phyloP scores from a whole-genome alignment of 352 stramenopile species.

The Phytophthora lateralis region DNA sequence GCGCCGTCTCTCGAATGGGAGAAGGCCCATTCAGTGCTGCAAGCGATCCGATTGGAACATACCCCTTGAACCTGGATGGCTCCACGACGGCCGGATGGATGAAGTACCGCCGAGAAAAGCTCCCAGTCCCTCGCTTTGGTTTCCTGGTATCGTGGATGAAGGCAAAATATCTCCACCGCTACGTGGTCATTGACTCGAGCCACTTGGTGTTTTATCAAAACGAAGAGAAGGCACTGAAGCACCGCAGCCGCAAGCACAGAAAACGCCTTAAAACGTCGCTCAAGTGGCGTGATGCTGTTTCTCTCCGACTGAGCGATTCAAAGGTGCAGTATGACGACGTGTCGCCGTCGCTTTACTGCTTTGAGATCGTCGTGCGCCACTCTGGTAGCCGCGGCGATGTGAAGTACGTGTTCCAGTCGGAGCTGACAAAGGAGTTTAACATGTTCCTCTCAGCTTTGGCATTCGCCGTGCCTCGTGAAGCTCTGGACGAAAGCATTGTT shows the following conservation, averaged over 20 bases:
- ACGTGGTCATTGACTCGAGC: conserved; percentile 75
- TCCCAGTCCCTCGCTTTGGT: conserved; percentile 51
- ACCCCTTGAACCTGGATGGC: conserved; percentile 76
- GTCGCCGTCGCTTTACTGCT: conserved; percentile 81
- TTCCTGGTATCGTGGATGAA: conserved; percentile 71
- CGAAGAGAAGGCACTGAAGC: conserved; percentile 78
- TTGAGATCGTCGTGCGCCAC: conserved; percentile 69
- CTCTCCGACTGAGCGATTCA: conserved; percentile 59
- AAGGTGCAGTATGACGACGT: conserved; percentile 88
- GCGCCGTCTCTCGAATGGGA: conserved; percentile 83
- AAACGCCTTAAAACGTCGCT: conserved; percentile 85
- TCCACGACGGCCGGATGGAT: conserved; percentile 85
- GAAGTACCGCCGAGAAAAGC: conserved; percentile 79
- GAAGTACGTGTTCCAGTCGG: conserved; percentile 86
- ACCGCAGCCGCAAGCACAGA: conserved; percentile 74
- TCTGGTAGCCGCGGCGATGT: conserved; percentile 51
- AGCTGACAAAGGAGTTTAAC: conserved; percentile 77
- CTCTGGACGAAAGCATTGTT: conserved; percentile 70
- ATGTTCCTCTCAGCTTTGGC: conserved; percentile 74
- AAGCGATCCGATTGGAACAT: conserved; percentile 73
- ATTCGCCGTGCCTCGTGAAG: conserved; percentile 67
- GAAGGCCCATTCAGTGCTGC: conserved; percentile 82
- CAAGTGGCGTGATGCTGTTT: conserved; percentile 68
- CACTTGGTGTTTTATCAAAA: conserved; percentile 85
- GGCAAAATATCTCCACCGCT: conserved; percentile 81